Evolutionary conservation across 1,139 yeast genomes (phyloP).

Genomic region (Taphrina deformans): DNA sequence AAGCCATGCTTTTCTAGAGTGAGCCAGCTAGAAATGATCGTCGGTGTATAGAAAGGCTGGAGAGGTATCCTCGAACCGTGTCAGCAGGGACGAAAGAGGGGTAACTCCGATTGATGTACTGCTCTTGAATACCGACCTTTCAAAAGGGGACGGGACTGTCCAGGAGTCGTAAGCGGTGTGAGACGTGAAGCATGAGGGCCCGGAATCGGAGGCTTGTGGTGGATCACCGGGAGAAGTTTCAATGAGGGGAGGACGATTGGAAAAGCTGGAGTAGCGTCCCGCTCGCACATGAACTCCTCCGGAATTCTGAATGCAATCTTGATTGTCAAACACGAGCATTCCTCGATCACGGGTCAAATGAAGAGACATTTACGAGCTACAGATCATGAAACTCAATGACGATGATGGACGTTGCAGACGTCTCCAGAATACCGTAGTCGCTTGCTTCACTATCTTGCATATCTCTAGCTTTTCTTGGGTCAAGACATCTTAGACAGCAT

Average conservation of each 20-base stretch:
- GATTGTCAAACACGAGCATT: no score
- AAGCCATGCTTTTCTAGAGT: conserved; percentile 1
- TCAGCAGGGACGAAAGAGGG: background rate
- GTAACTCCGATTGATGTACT: background rate
- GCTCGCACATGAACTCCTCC: background rate
- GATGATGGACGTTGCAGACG: no score
- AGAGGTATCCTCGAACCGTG: background rate
- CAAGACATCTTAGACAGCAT: conserved; percentile 9
- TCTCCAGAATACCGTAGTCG: background rate
- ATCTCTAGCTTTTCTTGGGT: background rate
- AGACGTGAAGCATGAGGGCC: background rate
- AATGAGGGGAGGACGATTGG: background rate
- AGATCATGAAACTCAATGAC: no score
- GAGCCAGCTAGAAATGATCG: no score
- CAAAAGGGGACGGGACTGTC: background rate
- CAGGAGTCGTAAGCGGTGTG: background rate
- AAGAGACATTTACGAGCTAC: no score
- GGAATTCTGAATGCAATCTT: background rate
- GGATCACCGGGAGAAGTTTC: background rate
- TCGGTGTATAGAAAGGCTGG: no score
- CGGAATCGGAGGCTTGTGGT: background rate
- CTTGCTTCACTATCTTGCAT: background rate
- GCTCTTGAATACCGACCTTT: background rate
- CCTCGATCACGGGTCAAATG: no score
- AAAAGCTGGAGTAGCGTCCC: background rate